Evolutionary conservation across 1,284 basidiomycete genomes (phyloP), one percentile per base, ranked within the genome.

Genomic region (Sporisorium graminicola): DNA sequence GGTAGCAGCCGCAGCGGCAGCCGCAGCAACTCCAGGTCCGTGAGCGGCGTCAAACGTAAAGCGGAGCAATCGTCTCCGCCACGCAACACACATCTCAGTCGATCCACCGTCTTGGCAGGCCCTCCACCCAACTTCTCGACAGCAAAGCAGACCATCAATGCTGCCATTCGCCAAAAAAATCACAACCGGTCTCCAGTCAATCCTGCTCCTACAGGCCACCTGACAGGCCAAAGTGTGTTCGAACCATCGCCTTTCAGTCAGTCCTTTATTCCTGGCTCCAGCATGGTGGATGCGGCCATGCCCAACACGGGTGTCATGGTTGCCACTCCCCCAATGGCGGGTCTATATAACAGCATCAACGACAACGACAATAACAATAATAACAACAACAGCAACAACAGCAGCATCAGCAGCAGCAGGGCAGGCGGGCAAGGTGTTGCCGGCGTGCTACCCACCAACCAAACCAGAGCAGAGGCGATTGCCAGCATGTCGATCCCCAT

Each of bases 71-170:
- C 43, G 9, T 67, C 74, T 16, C 51, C 57, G 40, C 53, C 31
- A 7, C 53, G 54, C 16, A 46, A 13, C 47, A 59, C 22, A 4
- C 44, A 37, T 9, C 9, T 42, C 16, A 20, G 51, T 10, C 33
- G 12, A 40, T 37, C 59, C 2, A 55, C 42, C 24, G 33, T 42
- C 8, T 31, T 29, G 18, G 40, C 29, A 29, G 43, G 26, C 13
- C 22, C 40, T 3, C n/a, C 53, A 31, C 51, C 54, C 31, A 51
- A 33, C 31, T 63, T 59, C 16, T 57, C 72, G 1, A 61, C 47
- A 8, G 62, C 73, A 13, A 75, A 75, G 50, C 73, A 70, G 46
- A 56, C 63, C 6, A 22, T 74, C 61, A 69, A 74, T 33, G 72
- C 72, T 16, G 66, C 66, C 42, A 49, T 74, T 13, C 65, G 72